A percentile compares a stretch with the other conserved stretches of the same genome.
phyloP scores from a whole-genome alignment of 306 rosid species.

The Lupinus albus region DNA sequence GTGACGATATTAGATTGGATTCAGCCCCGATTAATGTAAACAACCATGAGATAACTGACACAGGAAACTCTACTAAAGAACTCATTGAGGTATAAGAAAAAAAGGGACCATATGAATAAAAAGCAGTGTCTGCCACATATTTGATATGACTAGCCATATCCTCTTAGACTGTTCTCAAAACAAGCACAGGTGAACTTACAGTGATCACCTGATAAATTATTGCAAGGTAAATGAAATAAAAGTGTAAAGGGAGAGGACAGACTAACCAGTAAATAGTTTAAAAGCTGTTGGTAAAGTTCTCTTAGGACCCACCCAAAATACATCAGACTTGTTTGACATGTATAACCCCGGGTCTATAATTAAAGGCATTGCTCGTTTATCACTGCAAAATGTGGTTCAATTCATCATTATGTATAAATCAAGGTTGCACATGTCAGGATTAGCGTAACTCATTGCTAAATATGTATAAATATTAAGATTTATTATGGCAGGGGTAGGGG shows the following conservation, averaged over 20 bases:
- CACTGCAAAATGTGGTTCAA: slow-evolving; percentile 48
- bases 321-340: slow-evolving; percentile 56
- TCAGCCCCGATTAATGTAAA: neutral
- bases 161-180: slow-evolving; percentile 2
- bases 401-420: slow-evolving; percentile 11
- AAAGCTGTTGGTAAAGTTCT: slow-evolving; percentile 74
- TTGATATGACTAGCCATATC: neutral
- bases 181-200: neutral
- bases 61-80: neutral
- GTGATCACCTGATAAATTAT: neutral
- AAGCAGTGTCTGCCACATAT: too few relatives aligned
- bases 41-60: neutral
- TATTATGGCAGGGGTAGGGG: neutral
- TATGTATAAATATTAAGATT: neutral
- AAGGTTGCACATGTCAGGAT: neutral
- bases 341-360: slow-evolving; percentile 82
- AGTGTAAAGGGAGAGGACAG: slow-evolving; percentile 11
- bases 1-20: neutral
- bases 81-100: neutral
- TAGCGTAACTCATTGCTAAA: neutral
- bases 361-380: slow-evolving; percentile 79
- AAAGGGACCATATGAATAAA: neutral
- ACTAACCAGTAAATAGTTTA: slow-evolving; percentile 76
- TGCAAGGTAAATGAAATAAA: slow-evolving; percentile 4
- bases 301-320: slow-evolving; percentile 60